Evolutionary conservation across 805 yeast species (phyloP).

Genomic region (Danielia oregonensis): DNA sequence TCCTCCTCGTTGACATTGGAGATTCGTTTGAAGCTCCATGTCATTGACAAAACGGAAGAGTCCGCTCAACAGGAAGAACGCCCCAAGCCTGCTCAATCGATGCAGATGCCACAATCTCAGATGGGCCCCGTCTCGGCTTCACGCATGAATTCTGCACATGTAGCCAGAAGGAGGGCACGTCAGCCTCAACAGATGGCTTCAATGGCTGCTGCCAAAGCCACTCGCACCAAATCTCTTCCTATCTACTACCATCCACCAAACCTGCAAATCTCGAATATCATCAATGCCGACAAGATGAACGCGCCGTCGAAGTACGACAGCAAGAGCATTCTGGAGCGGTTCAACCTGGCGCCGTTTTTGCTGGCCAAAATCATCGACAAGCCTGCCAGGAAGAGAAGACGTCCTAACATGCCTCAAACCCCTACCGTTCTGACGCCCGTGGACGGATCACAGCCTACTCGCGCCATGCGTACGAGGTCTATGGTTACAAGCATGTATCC

Average conservation of each 20-base stretch:
- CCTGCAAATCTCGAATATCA: constrained; percentile 37
- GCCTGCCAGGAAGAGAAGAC: constrained; percentile 23
- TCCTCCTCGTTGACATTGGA: constrained; percentile 50
- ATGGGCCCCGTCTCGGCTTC: constrained; percentile 5
- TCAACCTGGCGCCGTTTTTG: constrained; percentile 43
- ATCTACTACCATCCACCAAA: constrained; percentile 37
- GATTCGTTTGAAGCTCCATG: constrained; percentile 49
- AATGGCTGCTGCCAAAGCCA: constrained; percentile 34
- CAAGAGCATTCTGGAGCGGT: constrained; percentile 40
- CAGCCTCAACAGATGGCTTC: constrained; percentile 3
- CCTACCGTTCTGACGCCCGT: constrained; percentile 12
- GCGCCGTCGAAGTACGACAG: constrained; percentile 36
- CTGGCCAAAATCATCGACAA: constrained; percentile 40
- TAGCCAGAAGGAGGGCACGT: not conserved
- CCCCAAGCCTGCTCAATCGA: not conserved
- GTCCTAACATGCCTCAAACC: constrained; percentile 15
- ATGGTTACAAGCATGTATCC: constrained; percentile 34
- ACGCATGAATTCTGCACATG: constrained; percentile 1
- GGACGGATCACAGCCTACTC: constrained; percentile 21
- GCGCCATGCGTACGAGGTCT: constrained; percentile 42
- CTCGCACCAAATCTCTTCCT: constrained; percentile 43
- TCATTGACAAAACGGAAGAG: constrained; percentile 22
- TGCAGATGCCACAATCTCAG: not conserved
- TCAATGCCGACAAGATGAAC: constrained; percentile 39
- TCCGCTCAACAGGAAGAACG: not conserved